Conservation (phyloP, 2,329 filamentous ascomycete genomes). For the Tolypocladium ovalisporum region DNA sequence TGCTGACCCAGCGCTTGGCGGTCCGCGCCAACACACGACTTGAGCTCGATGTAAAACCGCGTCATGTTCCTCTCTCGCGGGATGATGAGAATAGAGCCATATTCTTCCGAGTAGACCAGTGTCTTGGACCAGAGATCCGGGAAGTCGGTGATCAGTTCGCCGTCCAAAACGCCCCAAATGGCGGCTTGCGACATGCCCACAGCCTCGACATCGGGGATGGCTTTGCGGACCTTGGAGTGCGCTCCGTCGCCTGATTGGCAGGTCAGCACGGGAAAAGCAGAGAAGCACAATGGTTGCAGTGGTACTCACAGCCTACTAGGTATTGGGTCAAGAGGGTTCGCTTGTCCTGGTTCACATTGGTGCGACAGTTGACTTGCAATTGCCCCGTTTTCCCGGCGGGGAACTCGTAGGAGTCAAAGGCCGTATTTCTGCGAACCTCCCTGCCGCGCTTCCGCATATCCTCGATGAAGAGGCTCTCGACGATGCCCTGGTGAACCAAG, state of each 20-base stretch:
- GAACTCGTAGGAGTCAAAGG: constrained; percentile 46
- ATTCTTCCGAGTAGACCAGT: constrained; percentile 53
- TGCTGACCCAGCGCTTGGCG: constrained; percentile 39
- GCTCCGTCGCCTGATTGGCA: constrained; percentile 50
- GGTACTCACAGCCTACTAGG: constrained; percentile 52
- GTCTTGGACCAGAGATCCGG: constrained; percentile 69
- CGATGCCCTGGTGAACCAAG: constrained; percentile 62
- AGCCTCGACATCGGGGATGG: constrained; percentile 46
- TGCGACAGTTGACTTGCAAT: constrained; percentile 38
- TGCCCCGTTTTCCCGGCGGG: constrained; percentile 31
- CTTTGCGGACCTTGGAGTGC: constrained; percentile 57
- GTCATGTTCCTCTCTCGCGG: constrained; percentile 65
- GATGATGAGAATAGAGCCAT: constrained; percentile 63
- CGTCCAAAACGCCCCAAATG: constrained; percentile 63
- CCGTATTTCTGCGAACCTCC: constrained; percentile 51
- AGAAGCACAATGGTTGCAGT: not conserved
- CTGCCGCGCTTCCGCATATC: constrained; percentile 56
- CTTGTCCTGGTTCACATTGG: constrained; percentile 39
- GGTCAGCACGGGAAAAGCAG: not conserved
- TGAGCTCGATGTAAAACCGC: constrained; percentile 49
- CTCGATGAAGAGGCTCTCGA: constrained; percentile 59
- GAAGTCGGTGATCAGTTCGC: constrained; percentile 59
- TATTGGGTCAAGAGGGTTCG: constrained; percentile 47
- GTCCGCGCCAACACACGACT: constrained; percentile 30
- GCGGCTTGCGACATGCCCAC: constrained; percentile 42